Conservation (phyloP, 2,329 filamentous ascomycete genomes). For the Chalaropsis ovoidea region DNA sequence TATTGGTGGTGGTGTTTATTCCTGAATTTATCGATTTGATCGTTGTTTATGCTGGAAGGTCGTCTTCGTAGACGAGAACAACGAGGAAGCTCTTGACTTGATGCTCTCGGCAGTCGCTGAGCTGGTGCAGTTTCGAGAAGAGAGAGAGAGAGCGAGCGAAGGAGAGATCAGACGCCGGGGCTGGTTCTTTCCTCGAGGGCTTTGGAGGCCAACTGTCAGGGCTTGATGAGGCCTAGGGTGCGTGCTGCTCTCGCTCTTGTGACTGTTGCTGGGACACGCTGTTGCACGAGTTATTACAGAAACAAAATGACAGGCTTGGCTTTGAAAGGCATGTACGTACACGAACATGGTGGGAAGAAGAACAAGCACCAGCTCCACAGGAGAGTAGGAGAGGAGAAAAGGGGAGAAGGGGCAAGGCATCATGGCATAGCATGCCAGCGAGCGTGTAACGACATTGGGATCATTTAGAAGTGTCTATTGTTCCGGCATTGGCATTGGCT, state of each 20-base stretch:
- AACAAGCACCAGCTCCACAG: not conserved
- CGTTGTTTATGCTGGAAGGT: too few relatives aligned
- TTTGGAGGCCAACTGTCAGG: not conserved
- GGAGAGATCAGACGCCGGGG: too few relatives aligned
- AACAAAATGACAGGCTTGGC: conserved; percentile 4
- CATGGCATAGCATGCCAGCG: too few relatives aligned
- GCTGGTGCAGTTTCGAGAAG: not conserved
- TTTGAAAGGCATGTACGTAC: not conserved
- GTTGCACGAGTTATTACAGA: conserved; percentile 6
- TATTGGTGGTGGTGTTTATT: not conserved
- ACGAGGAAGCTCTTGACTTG: not conserved
- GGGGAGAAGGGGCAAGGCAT: not conserved
- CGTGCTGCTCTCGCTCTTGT: not conserved
- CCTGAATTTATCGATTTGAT: not conserved
- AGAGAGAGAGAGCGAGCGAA: too few relatives aligned
- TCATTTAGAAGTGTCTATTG: too few relatives aligned
- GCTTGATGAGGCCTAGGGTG: not conserved
- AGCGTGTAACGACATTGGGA: too few relatives aligned
- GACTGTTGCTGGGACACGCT: conserved; percentile 7
- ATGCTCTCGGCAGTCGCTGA: not conserved
- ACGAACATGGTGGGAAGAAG: not conserved
- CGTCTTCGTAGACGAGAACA: not conserved
- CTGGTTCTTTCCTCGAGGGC: too few relatives aligned
- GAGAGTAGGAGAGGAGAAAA: not conserved
- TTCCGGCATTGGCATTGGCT: too few relatives aligned